These are phyloP conservation scores for Fulvia fulva DNA, from an alignment of 2,329 filamentous ascomycete genomes.

Conservation along the genomic window DNA sequence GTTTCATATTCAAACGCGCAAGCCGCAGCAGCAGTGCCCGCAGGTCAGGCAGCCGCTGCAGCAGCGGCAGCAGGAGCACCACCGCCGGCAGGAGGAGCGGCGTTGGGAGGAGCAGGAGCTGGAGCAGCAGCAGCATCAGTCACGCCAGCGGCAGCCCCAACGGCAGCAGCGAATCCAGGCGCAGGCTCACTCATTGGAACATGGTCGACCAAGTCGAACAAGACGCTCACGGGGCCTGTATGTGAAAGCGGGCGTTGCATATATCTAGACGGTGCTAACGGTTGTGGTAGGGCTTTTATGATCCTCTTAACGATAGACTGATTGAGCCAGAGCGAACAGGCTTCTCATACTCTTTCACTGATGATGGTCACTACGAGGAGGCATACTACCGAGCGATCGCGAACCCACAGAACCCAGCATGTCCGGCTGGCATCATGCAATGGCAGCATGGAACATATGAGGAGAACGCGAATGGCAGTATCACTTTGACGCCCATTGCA, in stretches of 20 bases:
- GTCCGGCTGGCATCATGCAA: slow-evolving; percentile 63
- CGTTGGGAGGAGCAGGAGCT: neutral
- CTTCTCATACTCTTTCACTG: slow-evolving; percentile 70
- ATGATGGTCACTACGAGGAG: slow-evolving; percentile 64
- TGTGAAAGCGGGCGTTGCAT: slow-evolving; percentile 22
- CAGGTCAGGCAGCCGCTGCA: neutral
- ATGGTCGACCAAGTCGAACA: slow-evolving; percentile 67
- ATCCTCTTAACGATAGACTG: slow-evolving; percentile 61
- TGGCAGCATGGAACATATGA: slow-evolving; percentile 67
- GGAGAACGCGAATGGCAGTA: slow-evolving; percentile 54
- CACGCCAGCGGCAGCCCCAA: neutral
- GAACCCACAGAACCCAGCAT: slow-evolving; percentile 57
- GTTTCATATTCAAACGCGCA: slow-evolving; percentile 20
- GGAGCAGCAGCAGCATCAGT: neutral
- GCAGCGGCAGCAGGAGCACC: neutral
- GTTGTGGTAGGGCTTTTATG: slow-evolving; percentile 59
- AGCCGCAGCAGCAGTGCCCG: neutral
- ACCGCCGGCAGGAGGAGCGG: neutral
- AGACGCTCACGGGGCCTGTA: slow-evolving; percentile 67
- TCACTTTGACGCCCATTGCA: slow-evolving; percentile 57
- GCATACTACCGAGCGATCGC: slow-evolving; percentile 66
- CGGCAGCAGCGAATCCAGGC: slow-evolving; percentile 10
- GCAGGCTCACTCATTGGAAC: slow-evolving; percentile 58
- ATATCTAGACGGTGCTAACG: neutral
- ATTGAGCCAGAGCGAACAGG: slow-evolving; percentile 64